These are phyloP conservation scores for Malbranchea zuffiana DNA, from an alignment of 2,329 filamentous ascomycete species.

Conservation along the genomic window DNA sequence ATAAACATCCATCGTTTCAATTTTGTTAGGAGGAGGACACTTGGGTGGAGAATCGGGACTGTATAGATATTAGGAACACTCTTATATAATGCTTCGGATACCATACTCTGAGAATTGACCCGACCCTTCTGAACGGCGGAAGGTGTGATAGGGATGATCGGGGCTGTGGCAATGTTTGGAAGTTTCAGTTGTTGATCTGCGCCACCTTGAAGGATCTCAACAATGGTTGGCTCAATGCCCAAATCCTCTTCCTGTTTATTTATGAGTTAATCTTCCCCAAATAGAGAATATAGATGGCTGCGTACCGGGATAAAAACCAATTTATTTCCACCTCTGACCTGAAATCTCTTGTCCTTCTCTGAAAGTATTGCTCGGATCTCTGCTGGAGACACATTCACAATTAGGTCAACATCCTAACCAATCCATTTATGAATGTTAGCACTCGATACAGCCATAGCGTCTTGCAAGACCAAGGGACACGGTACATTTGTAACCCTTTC, in stretches of 20 bases:
- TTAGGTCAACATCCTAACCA: conserved; percentile 10
- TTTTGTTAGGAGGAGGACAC: conserved; percentile 10
- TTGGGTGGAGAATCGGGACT: conserved; percentile 10
- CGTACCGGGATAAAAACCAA: conserved; percentile 6
- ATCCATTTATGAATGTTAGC: background rate
- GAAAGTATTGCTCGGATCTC: background rate
- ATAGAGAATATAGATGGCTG: background rate
- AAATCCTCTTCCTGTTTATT: too few relatives aligned
- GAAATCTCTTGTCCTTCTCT: conserved; percentile 4
- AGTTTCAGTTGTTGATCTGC: conserved; percentile 8
- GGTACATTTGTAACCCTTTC: conserved; percentile 10
- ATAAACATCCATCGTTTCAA: conserved; percentile 13
- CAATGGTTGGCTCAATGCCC: background rate
- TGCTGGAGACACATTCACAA: conserved; percentile 4
- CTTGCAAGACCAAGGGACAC: background rate
- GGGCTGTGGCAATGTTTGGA: conserved; percentile 5
- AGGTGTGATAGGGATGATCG: background rate
- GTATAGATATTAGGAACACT: background rate
- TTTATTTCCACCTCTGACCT: conserved; percentile 5
- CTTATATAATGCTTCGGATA: background rate
- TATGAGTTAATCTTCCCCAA: too few relatives aligned
- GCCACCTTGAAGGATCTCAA: conserved; percentile 9
- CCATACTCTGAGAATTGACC: conserved; percentile 3
- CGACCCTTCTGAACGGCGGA: conserved; percentile 1
- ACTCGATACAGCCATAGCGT: background rate